Evolutionary conservation across 1,139 yeast species (phyloP), one percentile per base, ranked within the genome.

Genomic region (Scheffersomyces illinoinensis): DNA sequence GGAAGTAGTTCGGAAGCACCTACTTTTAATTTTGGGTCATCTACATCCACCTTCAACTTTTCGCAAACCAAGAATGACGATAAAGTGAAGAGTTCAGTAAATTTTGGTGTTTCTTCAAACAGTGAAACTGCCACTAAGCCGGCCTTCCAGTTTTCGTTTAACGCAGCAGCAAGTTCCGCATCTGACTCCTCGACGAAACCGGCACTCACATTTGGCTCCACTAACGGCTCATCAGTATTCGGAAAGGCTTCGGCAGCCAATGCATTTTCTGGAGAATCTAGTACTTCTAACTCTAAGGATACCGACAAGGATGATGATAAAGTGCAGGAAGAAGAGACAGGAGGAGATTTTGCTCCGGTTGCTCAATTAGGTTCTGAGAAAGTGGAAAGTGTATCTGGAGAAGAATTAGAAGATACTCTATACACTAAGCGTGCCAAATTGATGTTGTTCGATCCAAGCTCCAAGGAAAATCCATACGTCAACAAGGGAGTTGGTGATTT

Each of bases 401-500:
- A 95, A 75, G 98, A 93, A 75, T 82, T 86, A 59, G 98, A 95
- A 75, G 85, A 82, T 4, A 71, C 81, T 0, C 70, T 85, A 47
- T 90, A 83, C 66, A 84, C 88, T 49, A 89, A 90, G 68, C 84
- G 91, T 68, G 84, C 96, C 10, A 92, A 92, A 70, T 77, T 93
- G 53, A 87, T 88, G 84, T 78, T 87, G 58, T 85, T 85, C 57
- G 82, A 86, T 59, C 70, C 86, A 4, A 77, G 76, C 20, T 81
- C 84, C 49, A 81, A 82, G 55, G 79, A 80, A 53, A 71, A 71
- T 17, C 83, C 85, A 12, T 89, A 89, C 67, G 78, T 76, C 24
- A 76, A 85, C 21, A 84, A 85, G 65, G 98, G 98, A 8, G 78
- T 93, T 1, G 99, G 99, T 3, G 93, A 89, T 56, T 78, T 93